Evolutionary conservation across 176 grass and related monocot species (phyloP).

Genomic region (maize (Zea mays)): Zm-B73-REFERENCE-NAM-5.0 NC_050102.1:148169501-148170000

Average conservation of each 20-base stretch:
- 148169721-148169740: too few species aligned
- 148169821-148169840: constrained; percentile 70
- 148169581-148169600: too few species aligned
- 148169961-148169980: constrained; percentile 7
- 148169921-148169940: neutral
- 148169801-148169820: constrained; percentile 79
- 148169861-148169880: constrained; percentile 61
- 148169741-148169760: neutral
- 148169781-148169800: constrained; percentile 85
- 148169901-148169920: constrained; percentile 25
- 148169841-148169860: constrained; percentile 92
- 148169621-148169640: too few species aligned
- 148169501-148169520: too few species aligned
- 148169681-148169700: too few species aligned
- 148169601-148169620: too few species aligned
- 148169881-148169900: constrained; percentile 87
- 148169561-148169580: too few species aligned
- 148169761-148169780: constrained; percentile 57
- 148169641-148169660: too few species aligned
- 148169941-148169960: constrained; percentile 17
- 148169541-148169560: too few species aligned
- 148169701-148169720: too few species aligned
- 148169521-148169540: too few species aligned
- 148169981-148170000: constrained; percentile 44
- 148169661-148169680: too few species aligned